Conservation (phyloP, 1,139 yeast genomes). For the Pichia sp. region DNA sequence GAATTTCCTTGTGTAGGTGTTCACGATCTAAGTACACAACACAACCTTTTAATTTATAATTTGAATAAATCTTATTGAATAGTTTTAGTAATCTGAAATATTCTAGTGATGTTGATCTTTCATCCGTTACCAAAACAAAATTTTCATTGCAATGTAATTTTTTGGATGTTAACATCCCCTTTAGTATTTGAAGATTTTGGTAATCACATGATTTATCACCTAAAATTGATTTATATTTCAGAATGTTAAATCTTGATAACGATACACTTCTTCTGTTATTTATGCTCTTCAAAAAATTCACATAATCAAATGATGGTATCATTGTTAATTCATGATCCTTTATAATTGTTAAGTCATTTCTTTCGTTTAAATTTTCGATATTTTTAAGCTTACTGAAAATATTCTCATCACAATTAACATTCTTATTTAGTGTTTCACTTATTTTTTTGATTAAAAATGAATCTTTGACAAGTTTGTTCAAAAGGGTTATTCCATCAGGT, state of each 20-base stretch:
- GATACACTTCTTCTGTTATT: constrained; percentile 2
- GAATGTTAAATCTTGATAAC: constrained; percentile 3
- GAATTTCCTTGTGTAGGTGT: constrained; percentile 1
- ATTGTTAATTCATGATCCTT: constrained; percentile 20
- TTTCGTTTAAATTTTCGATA: constrained; percentile 16
- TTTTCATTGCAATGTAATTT: constrained; percentile 12
- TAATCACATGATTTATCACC: constrained; percentile 19
- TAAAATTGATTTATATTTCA: constrained; percentile 17
- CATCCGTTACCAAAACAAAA: constrained; percentile 19
- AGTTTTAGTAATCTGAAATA: constrained; percentile 19
- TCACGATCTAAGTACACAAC: constrained; percentile 16
- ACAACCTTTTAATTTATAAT: constrained; percentile 15
- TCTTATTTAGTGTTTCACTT: background rate
- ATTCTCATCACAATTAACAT: constrained; percentile 7
- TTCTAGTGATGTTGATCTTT: constrained; percentile 19
- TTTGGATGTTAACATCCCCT: constrained; percentile 2
- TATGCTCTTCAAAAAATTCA: constrained; percentile 3
- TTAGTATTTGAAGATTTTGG: constrained; percentile 16
- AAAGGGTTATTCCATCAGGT: background rate
- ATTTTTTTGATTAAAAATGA: constrained; percentile 12
- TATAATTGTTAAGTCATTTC: constrained; percentile 17
- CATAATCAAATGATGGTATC: constrained; percentile 17
- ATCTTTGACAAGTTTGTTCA: constrained; percentile 8
- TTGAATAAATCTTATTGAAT: constrained; percentile 9
- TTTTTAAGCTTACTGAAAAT: constrained; percentile 15